Percentiles rank a stretch among this genome's conserved stretches.
Conservation (phyloP, 148 eudicot genomes). For the Beta vulgaris region DNA sequence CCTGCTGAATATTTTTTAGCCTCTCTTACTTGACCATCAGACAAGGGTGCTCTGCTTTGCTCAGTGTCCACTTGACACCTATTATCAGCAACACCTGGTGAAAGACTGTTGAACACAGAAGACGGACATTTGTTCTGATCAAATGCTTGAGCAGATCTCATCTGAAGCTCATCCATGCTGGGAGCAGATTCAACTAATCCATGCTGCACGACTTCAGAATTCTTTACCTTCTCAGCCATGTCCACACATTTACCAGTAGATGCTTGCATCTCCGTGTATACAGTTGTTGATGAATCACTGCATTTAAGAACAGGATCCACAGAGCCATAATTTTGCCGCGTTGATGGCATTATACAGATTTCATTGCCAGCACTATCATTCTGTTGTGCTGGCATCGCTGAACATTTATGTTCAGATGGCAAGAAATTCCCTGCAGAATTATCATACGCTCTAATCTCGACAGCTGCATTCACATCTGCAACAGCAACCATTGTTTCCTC, state of each 20-base stretch:
- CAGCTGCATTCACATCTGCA: constrained; percentile 16
- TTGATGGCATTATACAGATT: constrained; percentile 12
- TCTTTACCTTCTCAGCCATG: constrained; percentile 21
- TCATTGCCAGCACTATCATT: constrained; percentile 17
- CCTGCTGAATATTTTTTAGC: constrained; percentile 9
- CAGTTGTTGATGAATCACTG: constrained; percentile 17
- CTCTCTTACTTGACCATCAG: constrained; percentile 9
- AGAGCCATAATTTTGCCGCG: constrained; percentile 15
- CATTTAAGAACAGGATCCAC: constrained; percentile 17
- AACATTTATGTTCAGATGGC: constrained; percentile 16
- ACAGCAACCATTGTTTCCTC: constrained; percentile 18
- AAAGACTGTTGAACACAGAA: constrained; percentile 6
- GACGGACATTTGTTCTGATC: constrained; percentile 22
- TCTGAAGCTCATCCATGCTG: constrained; percentile 13
- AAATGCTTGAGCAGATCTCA: constrained; percentile 19
- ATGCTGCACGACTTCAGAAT: constrained; percentile 10
- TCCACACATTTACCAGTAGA: constrained; percentile 19
- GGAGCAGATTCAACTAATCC: constrained; percentile 27
- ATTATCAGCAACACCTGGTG: constrained; percentile 20
- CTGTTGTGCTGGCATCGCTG: constrained; percentile 15
- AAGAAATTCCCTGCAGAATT: constrained; percentile 11
- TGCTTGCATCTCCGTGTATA: constrained; percentile 20
- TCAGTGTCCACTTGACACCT: constrained; percentile 16
- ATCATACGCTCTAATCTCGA: constrained; percentile 16
- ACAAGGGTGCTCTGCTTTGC: constrained; percentile 16